Evolutionary conservation across 2,329 filamentous ascomycete species (phyloP).

Genomic region (Cordyceps militaris): DNA sequence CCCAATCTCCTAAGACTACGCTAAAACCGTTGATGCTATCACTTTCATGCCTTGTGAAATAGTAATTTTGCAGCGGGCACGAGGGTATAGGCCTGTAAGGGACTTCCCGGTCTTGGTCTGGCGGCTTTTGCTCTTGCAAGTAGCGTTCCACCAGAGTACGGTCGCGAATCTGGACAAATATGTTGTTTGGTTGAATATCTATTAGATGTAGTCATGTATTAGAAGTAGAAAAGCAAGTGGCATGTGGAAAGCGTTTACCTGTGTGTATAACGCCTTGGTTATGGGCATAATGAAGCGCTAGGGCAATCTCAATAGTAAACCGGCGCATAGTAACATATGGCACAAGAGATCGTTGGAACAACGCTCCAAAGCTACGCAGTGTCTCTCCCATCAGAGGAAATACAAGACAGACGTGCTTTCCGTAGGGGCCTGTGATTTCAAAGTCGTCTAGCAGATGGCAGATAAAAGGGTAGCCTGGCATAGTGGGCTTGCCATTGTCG

Average conservation of each 20-base stretch:
- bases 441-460: constrained; percentile 21
- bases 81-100: constrained; percentile 14
- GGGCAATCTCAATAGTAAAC: constrained; percentile 16
- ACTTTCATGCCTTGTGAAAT: constrained; percentile 13
- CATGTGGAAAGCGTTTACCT: constrained; percentile 12
- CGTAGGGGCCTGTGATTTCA: constrained; percentile 24
- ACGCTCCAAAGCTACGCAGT: constrained; percentile 16
- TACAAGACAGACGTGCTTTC: constrained; percentile 24
- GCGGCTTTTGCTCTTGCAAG: constrained; percentile 6
- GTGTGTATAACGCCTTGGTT: constrained; percentile 18
- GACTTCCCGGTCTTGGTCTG: background rate
- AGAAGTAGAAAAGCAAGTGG: background rate
- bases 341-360: constrained; percentile 14
- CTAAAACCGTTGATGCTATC: constrained; percentile 11
- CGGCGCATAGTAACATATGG: constrained; percentile 15
- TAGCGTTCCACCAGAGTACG: constrained; percentile 15
- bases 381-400: constrained; percentile 24
- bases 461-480: constrained; percentile 12
- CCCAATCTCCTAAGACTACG: constrained; percentile 18
- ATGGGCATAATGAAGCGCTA: constrained; percentile 19
- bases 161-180: constrained; percentile 19
- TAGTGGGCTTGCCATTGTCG: constrained; percentile 10
- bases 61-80: constrained; percentile 10
- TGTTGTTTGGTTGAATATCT: constrained; percentile 21
- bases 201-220: background rate